Percentiles rank a stretch among this genome's conserved stretches.
phyloP scores from a whole-genome alignment of 208 protist species.

The Acanthamoeba royreba region DNA sequence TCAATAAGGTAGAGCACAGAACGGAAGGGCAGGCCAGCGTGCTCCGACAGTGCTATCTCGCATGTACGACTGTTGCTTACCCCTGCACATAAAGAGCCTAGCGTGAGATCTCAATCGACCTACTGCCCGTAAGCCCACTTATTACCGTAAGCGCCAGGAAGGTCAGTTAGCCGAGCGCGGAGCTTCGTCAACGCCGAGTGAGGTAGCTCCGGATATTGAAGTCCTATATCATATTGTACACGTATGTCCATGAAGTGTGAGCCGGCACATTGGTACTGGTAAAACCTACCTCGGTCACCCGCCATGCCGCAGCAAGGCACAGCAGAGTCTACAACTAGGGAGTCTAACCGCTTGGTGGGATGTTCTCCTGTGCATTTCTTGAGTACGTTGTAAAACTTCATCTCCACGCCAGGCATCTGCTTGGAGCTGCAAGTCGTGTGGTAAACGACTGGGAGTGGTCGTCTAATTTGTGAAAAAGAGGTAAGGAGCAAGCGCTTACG shows the following conservation, averaged over 20 bases:
- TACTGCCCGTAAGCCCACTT: background rate
- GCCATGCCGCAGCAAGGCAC: constrained; percentile 41
- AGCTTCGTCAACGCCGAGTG: background rate
- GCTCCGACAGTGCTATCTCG: background rate
- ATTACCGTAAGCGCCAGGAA: background rate
- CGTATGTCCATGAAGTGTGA: background rate
- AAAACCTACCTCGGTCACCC: background rate
- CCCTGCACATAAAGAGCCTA: background rate
- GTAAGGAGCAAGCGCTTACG: background rate
- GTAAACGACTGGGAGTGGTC: background rate
- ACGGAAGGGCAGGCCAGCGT: background rate
- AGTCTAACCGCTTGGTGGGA: background rate
- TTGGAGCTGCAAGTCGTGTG: constrained; percentile 30
- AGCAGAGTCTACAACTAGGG: background rate
- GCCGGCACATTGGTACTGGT: background rate
- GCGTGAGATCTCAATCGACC: background rate
- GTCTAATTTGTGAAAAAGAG: background rate
- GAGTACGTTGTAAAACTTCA: background rate
- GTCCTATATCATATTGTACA: background rate
- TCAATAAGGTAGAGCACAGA: constrained; percentile 16
- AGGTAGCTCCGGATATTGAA: background rate
- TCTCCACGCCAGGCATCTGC: background rate
- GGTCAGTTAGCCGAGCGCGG: background rate
- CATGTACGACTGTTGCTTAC: constrained; percentile 30
- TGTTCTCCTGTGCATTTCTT: background rate